Conservation (phyloP, 1,139 yeast species). For the Yamadazyma mexicana region DNA sequence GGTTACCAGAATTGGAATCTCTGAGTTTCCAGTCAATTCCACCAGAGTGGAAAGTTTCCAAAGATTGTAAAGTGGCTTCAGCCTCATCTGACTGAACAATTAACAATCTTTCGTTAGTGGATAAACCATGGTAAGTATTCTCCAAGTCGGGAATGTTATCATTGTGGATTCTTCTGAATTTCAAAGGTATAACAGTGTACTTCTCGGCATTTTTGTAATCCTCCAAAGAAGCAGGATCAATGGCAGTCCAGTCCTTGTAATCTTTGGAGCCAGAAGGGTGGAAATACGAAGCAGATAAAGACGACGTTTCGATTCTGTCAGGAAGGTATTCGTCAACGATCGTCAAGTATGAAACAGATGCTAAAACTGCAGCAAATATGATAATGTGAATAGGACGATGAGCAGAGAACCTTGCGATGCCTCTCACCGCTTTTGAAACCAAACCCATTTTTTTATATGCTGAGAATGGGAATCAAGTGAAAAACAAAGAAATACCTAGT, state of each 20-base stretch:
- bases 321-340: slow-evolving; percentile 79
- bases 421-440: slow-evolving; percentile 34
- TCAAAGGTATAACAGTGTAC: slow-evolving; percentile 53
- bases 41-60: slow-evolving; percentile 32
- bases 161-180: slow-evolving; percentile 47
- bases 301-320: slow-evolving; percentile 22
- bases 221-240: slow-evolving; percentile 28
- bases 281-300: slow-evolving; percentile 30
- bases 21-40: slow-evolving; percentile 66
- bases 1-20: slow-evolving; percentile 61
- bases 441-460: slow-evolving; percentile 23
- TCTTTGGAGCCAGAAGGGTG: slow-evolving; percentile 44
- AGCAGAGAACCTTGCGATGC: slow-evolving; percentile 67
- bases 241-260: slow-evolving; percentile 44
- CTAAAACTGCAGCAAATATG: slow-evolving; percentile 68
- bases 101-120: slow-evolving; percentile 40
- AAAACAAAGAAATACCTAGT: not conserved
- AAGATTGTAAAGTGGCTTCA: slow-evolving; percentile 30
- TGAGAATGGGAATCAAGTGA: not conserved
- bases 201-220: slow-evolving; percentile 43
- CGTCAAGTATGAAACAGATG: slow-evolving; percentile 79
- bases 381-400: slow-evolving; percentile 88
- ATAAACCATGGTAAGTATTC: slow-evolving; percentile 31
- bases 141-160: slow-evolving; percentile 32
- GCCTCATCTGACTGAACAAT: slow-evolving; percentile 40